These are phyloP conservation scores for Maudiozyma serrabonitensis DNA, from an alignment of 805 yeast species.

Conservation along the genomic window DNA sequence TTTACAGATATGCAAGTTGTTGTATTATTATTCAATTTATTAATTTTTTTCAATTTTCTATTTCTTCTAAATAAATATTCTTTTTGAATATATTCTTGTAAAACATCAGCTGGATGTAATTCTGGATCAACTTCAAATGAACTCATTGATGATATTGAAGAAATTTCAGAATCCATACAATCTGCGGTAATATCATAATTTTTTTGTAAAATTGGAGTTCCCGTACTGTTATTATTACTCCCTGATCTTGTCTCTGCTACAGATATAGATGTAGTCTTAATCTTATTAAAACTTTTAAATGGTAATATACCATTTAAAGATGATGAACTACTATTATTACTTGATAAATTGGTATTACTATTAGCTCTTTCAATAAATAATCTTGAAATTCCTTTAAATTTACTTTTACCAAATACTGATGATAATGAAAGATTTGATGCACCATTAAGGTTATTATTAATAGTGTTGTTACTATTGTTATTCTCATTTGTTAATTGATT, in stretches of 20 bases:
- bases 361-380: not conserved
- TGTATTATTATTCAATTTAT: not conserved
- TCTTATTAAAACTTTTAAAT: not conserved
- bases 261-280: not conserved
- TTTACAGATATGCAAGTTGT: slow-evolving; percentile 32
- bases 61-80: slow-evolving; percentile 22
- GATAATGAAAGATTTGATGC: slow-evolving; percentile 4
- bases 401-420: slow-evolving; percentile 5
- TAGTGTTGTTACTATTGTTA: not conserved
- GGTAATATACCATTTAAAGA: not conserved
- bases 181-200: not conserved
- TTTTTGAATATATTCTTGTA: slow-evolving; percentile 21
- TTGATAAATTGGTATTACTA: not conserved
- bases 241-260: not conserved
- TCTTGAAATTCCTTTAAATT: slow-evolving; percentile 3
- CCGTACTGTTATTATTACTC: not conserved
- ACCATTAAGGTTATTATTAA: not conserved
- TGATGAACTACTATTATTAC: not conserved
- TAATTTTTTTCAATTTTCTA: slow-evolving; percentile 8
- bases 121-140: not conserved
- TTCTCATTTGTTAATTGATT: not conserved
- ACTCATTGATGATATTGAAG: not conserved
- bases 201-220: not conserved
- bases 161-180: not conserved
- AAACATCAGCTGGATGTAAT: slow-evolving; percentile 22